Evolutionary conservation across 257 asterid genomes (phyloP).

Genomic region (Penstemon davidsonii): DNA sequence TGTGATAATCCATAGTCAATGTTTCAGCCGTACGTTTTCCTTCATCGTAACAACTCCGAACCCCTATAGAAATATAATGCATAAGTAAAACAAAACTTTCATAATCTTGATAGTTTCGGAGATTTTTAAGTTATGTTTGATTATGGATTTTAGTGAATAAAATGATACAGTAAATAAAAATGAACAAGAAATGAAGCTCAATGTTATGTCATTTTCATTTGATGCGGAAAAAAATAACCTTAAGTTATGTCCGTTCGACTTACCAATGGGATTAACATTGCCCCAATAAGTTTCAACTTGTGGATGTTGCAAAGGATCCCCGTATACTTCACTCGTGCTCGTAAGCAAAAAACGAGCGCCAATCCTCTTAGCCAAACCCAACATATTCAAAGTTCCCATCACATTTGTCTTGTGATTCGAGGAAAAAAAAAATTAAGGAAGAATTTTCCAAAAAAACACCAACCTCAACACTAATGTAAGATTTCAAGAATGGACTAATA

Average conservation of each 20-base stretch:
- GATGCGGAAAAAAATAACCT: no score
- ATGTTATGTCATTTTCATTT: no score
- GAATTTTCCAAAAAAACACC: no score
- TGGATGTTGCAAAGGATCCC: constrained; percentile 92
- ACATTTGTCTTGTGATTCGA: constrained; percentile 89
- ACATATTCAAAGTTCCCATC: constrained; percentile 95
- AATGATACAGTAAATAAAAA: no score
- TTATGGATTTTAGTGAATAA: no score
- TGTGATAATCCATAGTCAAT: constrained; percentile 83
- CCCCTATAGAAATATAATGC: constrained; percentile 48
- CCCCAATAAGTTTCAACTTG: constrained; percentile 99
- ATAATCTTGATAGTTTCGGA: no score
- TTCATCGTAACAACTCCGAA: constrained; percentile 89
- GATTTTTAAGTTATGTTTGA: no score
- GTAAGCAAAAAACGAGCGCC: constrained; percentile 98
- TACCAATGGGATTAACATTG: constrained; percentile 95
- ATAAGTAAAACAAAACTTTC: no score
- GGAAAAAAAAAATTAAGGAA: constrained; percentile 39
- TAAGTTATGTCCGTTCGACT: background rate
- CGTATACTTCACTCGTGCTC: constrained; percentile 98
- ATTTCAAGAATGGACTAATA: background rate
- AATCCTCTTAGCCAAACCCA: constrained; percentile 93
- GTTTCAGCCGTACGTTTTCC: constrained; percentile 93
- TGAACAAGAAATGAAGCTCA: no score
- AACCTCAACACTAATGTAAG: background rate